Evolutionary conservation across 2,329 filamentous ascomycete genomes (phyloP).

Genomic region (Coccinonectria pachysandricola): DNA sequence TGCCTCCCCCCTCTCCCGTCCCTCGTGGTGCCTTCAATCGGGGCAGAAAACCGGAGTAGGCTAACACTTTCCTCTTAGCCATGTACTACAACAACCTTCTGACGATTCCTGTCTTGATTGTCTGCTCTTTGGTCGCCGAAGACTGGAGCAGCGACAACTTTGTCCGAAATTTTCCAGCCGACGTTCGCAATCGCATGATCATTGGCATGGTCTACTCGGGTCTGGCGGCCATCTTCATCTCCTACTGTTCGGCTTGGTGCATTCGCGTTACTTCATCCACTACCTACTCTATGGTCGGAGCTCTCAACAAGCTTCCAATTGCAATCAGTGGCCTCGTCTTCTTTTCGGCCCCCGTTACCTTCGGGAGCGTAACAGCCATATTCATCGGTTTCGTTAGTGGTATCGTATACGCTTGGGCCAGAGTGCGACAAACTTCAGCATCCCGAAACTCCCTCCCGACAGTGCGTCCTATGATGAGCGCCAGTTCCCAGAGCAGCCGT

Average conservation of each 20-base stretch:
- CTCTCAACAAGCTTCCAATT: conserved; percentile 95
- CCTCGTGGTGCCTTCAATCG: conserved; percentile 1
- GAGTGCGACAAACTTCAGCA: conserved; percentile 63
- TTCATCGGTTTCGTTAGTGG: conserved; percentile 84
- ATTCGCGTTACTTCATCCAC: conserved; percentile 95
- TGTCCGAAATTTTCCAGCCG: conserved; percentile 76
- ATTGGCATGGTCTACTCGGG: conserved; percentile 91
- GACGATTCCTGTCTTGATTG: conserved; percentile 81
- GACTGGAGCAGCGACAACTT: conserved; percentile 89
- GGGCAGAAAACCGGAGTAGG: too few species aligned
- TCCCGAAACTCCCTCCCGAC: conserved; percentile 59
- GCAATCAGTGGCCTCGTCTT: conserved; percentile 87
- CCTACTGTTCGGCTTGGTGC: conserved; percentile 99
- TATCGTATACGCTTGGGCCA: conserved; percentile 62
- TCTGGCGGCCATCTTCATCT: conserved; percentile 90
- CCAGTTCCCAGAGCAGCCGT: conserved; percentile 81
- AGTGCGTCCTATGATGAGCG: conserved; percentile 61
- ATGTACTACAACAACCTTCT: conserved; percentile 99
- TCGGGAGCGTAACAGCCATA: conserved; percentile 87
- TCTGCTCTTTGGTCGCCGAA: conserved; percentile 73
- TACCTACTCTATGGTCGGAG: conserved; percentile 97
- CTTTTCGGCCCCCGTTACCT: conserved; percentile 87
- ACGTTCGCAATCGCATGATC: conserved; percentile 67
- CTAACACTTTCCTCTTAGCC: too few species aligned
- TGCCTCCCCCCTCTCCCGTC: conserved; percentile 30